phyloP scores from a whole-genome alignment of 2,329 filamentous ascomycete genomes.

The Ceratocystiopsis brevicomis region DNA sequence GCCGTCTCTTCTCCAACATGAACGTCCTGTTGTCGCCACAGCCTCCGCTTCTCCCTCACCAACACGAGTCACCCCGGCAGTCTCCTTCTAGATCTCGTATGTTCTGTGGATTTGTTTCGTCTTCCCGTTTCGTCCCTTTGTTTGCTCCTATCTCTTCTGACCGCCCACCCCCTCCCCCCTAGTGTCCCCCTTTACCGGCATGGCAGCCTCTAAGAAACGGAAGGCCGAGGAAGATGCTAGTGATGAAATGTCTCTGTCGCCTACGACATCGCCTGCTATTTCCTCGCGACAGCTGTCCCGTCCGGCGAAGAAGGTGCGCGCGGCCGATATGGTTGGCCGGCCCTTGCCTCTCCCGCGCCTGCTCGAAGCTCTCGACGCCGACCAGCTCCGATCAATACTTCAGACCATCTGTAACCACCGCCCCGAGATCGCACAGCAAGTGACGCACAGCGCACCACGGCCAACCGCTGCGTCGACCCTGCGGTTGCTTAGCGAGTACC shows the following conservation, averaged over 20 bases:
- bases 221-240: slow-evolving; percentile 70
- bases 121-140: not conserved
- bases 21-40: slow-evolving; percentile 43
- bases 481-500: slow-evolving; percentile 64
- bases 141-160: not conserved
- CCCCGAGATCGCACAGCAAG: slow-evolving; percentile 68
- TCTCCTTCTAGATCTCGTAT: slow-evolving; percentile 37
- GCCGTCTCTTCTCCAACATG: slow-evolving; percentile 22
- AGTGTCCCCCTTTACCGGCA: slow-evolving; percentile 34
- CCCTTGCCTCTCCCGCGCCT: slow-evolving; percentile 45
- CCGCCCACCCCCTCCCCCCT: slow-evolving; percentile 3
- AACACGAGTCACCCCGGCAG: slow-evolving; percentile 34
- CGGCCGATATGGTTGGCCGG: slow-evolving; percentile 44
- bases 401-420: slow-evolving; percentile 81
- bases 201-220: slow-evolving; percentile 48
- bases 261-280: slow-evolving; percentile 61
- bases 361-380: slow-evolving; percentile 80
- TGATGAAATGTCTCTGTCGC: slow-evolving; percentile 84
- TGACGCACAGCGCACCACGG: slow-evolving; percentile 67
- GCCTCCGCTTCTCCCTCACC: slow-evolving; percentile 38
- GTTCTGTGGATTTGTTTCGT: slow-evolving; percentile 12
- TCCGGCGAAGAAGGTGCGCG: slow-evolving; percentile 42
- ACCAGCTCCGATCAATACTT: slow-evolving; percentile 70
- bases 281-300: slow-evolving; percentile 48
- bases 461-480: slow-evolving; percentile 68